phyloP scores from a whole-genome alignment of 345 rosid species.

The Melastoma malabathricum region DNA sequence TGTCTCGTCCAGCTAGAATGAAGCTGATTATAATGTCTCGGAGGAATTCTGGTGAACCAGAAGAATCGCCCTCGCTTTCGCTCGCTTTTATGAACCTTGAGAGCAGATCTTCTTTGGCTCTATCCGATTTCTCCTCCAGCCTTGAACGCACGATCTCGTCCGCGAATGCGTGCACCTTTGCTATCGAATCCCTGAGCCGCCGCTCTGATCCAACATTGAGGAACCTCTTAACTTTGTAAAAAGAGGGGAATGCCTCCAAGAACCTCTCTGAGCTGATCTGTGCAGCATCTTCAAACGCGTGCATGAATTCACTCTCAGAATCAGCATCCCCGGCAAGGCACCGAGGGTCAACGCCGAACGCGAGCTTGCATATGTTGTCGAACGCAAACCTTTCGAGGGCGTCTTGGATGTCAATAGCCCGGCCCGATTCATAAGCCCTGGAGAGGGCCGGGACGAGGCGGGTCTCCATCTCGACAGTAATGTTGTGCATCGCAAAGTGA shows the following conservation, averaged over 20 bases:
- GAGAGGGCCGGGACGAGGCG: slow-evolving; percentile 19
- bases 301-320: slow-evolving; percentile 15
- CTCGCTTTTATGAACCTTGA: slow-evolving; percentile 12
- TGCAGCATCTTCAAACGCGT: slow-evolving; percentile 25
- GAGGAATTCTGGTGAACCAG: slow-evolving; percentile 10
- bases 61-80: background rate
- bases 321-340: slow-evolving; percentile 17
- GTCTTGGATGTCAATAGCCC: slow-evolving; percentile 24
- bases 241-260: background rate
- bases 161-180: slow-evolving; percentile 17
- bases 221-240: slow-evolving; percentile 13
- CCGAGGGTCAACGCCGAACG: slow-evolving; percentile 27
- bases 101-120: slow-evolving; percentile 19
- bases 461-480: slow-evolving; percentile 14
- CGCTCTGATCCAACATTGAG: slow-evolving; percentile 25
- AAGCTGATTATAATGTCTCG: slow-evolving; percentile 34
- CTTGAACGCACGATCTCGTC: slow-evolving; percentile 15
- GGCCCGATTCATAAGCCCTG: slow-evolving; percentile 6
- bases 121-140: slow-evolving; percentile 8
- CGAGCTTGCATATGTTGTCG: slow-evolving; percentile 33
- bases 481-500: slow-evolving; percentile 20
- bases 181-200: slow-evolving; percentile 16
- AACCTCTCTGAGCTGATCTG: slow-evolving; percentile 10
- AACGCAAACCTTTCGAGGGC: slow-evolving; percentile 29
- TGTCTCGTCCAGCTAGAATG: slow-evolving; percentile 39